phyloP scores from a whole-genome alignment of 495 filamentous ascomycete genomes.

The Symbiotaphrina buchneri region DNA sequence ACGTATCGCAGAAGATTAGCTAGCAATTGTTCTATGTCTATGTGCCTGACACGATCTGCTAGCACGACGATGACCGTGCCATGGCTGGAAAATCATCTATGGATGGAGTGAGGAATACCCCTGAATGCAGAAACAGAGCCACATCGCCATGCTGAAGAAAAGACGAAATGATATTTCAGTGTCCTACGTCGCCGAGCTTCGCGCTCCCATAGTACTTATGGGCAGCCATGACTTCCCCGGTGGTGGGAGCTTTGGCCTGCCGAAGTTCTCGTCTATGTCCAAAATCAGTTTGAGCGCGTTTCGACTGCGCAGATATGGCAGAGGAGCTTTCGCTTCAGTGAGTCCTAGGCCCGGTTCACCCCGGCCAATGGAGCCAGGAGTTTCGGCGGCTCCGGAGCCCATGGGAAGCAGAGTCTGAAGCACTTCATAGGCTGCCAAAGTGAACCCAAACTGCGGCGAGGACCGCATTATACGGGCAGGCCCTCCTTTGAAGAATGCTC shows the following conservation, averaged over 20 bases:
- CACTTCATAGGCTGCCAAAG: constrained; percentile 82
- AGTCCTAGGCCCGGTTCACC: constrained; percentile 31
- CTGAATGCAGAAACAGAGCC: too few species aligned
- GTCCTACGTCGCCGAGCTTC: too few species aligned
- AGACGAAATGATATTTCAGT: too few species aligned
- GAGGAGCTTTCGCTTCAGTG: constrained; percentile 33
- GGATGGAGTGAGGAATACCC: too few species aligned
- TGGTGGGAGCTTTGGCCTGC: constrained; percentile 32
- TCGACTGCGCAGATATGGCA: constrained; percentile 66
- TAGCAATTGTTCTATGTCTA: too few species aligned
- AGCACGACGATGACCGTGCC: too few species aligned
- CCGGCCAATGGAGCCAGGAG: constrained; percentile 10
- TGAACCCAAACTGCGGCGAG: constrained; percentile 95
- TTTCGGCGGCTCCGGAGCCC: constrained; percentile 21
- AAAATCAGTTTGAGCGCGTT: constrained; percentile 96
- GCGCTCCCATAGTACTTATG: too few species aligned
- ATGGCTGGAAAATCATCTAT: too few species aligned
- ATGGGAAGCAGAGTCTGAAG: constrained; percentile 66
- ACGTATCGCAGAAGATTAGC: too few species aligned
- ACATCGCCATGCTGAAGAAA: too few species aligned
- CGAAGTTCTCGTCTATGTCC: constrained; percentile 83
- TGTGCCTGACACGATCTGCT: too few species aligned
- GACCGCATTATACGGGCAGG: constrained; percentile 85
- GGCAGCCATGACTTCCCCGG: constrained; percentile 5
- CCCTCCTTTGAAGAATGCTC: constrained; percentile 95